phyloP scores from a whole-genome alignment of 1,139 yeast species.

The Zygoascus hellenicus region DNA sequence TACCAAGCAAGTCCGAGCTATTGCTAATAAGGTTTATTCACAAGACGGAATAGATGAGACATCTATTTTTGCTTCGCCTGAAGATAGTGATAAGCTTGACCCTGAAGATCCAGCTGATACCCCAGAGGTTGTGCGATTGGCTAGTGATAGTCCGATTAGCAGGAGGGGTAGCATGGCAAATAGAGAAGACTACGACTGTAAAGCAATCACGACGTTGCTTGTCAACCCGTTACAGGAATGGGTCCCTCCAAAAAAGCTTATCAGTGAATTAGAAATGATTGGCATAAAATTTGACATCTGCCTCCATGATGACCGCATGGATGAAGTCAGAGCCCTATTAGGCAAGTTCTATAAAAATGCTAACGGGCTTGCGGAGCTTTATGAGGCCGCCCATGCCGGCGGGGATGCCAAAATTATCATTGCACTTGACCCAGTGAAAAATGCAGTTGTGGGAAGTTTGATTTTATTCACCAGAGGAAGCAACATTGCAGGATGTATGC shows the following conservation, averaged over 20 bases:
- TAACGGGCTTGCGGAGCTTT: constrained; percentile 29
- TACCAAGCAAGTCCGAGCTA: constrained; percentile 16
- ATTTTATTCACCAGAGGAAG: constrained; percentile 49
- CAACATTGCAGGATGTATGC: constrained; percentile 45
- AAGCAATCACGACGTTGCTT: constrained; percentile 21
- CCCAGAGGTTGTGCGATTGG: neutral
- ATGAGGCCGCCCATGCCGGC: constrained; percentile 24
- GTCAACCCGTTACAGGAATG: constrained; percentile 33
- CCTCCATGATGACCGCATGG: constrained; percentile 25
- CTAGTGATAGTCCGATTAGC: neutral
- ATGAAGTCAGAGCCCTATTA: constrained; percentile 28
- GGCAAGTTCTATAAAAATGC: constrained; percentile 24
- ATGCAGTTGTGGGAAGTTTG: constrained; percentile 50
- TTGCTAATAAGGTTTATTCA: constrained; percentile 13
- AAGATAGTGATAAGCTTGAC: neutral
- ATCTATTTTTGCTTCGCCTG: neutral
- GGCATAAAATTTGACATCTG: constrained; percentile 57
- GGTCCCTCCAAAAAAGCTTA: constrained; percentile 52
- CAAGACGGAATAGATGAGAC: neutral
- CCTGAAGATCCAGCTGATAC: constrained; percentile 1
- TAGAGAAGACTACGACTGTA: constrained; percentile 6
- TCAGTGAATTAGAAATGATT: constrained; percentile 53
- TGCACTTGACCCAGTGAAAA: constrained; percentile 52
- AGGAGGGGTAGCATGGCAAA: neutral
- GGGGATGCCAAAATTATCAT: constrained; percentile 42